A percentile compares a stretch with the other conserved stretches of the same genome.
Conservation (phyloP, 169 alveolate species). For the Miamiensis avidus region DNA sequence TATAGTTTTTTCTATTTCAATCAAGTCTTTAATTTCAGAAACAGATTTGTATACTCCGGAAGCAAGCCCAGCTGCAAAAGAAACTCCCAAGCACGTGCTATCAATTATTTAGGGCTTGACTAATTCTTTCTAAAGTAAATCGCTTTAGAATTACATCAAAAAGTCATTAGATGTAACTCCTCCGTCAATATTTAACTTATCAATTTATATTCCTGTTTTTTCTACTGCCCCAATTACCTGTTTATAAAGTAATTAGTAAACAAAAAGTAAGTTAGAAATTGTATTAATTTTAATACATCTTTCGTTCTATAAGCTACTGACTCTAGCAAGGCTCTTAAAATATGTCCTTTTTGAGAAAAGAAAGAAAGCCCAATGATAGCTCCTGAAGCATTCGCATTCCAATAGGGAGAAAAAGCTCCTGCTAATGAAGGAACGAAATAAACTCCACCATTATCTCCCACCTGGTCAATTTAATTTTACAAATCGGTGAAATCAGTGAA, state of each 20-base stretch:
- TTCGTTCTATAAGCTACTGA: slow-evolving; percentile 88
- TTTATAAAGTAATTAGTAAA: neutral
- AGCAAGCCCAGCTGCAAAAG: slow-evolving; percentile 31
- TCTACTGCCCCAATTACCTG: slow-evolving; percentile 77
- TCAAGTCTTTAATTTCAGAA: neutral
- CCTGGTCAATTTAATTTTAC: slow-evolving; percentile 59
- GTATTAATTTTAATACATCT: slow-evolving; percentile 12
- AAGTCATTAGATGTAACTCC: slow-evolving; percentile 87
- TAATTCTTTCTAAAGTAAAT: slow-evolving; percentile 71
- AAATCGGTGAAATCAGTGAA: slow-evolving; percentile 71
- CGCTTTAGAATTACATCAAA: slow-evolving; percentile 84
- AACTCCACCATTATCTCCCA: slow-evolving; percentile 88
- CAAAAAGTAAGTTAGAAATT: neutral
- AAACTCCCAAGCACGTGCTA: slow-evolving; percentile 39
- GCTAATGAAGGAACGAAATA: slow-evolving; percentile 93
- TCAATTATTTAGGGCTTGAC: slow-evolving; percentile 32
- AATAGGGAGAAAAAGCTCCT: slow-evolving; percentile 95
- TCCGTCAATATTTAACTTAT: slow-evolving; percentile 90
- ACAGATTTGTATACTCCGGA: slow-evolving; percentile 1
- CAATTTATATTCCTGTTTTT: slow-evolving; percentile 45
- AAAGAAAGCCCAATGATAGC: slow-evolving; percentile 88
- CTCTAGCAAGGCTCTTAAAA: slow-evolving; percentile 89
- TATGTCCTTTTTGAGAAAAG: slow-evolving; percentile 85
- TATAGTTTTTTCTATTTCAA: slow-evolving; percentile 4
- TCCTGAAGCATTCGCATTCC: slow-evolving; percentile 94